phyloP scores from a whole-genome alignment of 208 protist species.

The Trypanosoma grayi region DNA sequence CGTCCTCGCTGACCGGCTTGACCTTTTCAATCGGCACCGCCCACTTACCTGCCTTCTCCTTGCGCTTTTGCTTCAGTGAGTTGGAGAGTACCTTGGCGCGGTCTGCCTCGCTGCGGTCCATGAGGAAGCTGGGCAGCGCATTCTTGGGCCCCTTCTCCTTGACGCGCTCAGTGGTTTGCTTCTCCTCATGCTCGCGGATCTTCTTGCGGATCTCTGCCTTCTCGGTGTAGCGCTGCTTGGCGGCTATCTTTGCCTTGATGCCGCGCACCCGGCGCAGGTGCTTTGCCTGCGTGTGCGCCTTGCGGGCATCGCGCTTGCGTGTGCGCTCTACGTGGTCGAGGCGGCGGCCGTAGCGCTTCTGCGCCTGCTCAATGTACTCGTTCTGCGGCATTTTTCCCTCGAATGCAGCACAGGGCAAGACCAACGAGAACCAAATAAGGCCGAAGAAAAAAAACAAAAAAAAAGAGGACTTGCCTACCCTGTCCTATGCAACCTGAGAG shows the following conservation, averaged over 20 bases:
- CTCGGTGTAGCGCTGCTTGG: conserved; percentile 98
- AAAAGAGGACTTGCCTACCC: no score
- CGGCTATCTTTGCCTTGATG: conserved; percentile 98
- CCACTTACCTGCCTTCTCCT: conserved; percentile 99
- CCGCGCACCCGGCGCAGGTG: conserved; percentile 96
- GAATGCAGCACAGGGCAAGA: no score
- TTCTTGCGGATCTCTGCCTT: conserved; percentile 99
- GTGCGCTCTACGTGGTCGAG: conserved; percentile 98
- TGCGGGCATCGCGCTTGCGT: conserved; percentile 98
- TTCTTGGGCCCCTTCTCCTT: conserved; percentile 93
- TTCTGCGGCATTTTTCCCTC: conserved; percentile 94
- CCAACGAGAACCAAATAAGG: conserved; percentile 21
- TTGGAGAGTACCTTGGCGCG: conserved; percentile 99
- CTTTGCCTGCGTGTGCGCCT: conserved; percentile 93
- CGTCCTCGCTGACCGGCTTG: conserved; percentile 97
- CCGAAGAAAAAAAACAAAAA: conserved; percentile 15
- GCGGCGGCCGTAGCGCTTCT: conserved; percentile 97
- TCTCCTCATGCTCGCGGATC: conserved; percentile 98
- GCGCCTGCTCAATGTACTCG: conserved; percentile 99
- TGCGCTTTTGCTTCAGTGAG: conserved; percentile 99
- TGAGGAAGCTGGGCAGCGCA: conserved; percentile 99
- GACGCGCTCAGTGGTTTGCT: conserved; percentile 92
- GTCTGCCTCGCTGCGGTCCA: conserved; percentile 97
- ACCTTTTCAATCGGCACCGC: conserved; percentile 99
- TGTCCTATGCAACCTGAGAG: conserved; percentile 14